Conservation (phyloP, 2,329 filamentous ascomycete species). For the Cordyceps cicadae region DNA sequence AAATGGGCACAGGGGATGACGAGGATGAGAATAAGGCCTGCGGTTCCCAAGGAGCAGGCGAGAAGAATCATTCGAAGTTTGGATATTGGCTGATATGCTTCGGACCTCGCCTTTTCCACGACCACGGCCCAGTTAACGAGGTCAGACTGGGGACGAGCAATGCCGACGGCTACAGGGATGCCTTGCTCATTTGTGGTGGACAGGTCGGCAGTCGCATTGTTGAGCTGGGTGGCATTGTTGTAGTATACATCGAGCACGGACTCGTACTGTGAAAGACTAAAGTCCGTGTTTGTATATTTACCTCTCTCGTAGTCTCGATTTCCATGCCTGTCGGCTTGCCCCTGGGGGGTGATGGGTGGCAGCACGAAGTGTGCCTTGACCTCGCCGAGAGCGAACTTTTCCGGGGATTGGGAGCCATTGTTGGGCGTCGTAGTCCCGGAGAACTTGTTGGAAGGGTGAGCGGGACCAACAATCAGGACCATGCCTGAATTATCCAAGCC, state of each 20-base stretch:
- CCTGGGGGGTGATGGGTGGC: conserved; percentile 38
- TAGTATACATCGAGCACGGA: conserved; percentile 55
- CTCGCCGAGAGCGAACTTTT: conserved; percentile 30
- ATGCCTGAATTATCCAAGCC: conserved; percentile 63
- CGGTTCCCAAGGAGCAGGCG: conserved; percentile 76
- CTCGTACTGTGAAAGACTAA: conserved; percentile 53
- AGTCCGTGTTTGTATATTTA: conserved; percentile 37
- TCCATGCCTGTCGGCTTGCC: conserved; percentile 39
- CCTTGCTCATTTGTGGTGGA: conserved; percentile 67
- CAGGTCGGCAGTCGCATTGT: conserved; percentile 63
- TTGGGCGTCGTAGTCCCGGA: conserved; percentile 35
- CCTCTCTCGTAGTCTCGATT: conserved; percentile 22
- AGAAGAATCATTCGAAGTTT: conserved; percentile 73
- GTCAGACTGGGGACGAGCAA: conserved; percentile 57
- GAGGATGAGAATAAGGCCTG: conserved; percentile 62
- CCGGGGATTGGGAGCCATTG: conserved; percentile 36
- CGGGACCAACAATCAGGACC: conserved; percentile 64
- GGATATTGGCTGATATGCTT: conserved; percentile 69
- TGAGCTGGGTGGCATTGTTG: conserved; percentile 37
- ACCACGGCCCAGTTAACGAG: conserved; percentile 77
- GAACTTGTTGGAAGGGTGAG: conserved; percentile 59
- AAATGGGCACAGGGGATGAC: conserved; percentile 74
- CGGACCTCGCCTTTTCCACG: conserved; percentile 64
- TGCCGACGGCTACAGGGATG: conserved; percentile 65
- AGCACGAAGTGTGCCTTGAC: conserved; percentile 52